Conservation (phyloP, 805 yeast genomes). For the Ogataea philodendri region DNA sequence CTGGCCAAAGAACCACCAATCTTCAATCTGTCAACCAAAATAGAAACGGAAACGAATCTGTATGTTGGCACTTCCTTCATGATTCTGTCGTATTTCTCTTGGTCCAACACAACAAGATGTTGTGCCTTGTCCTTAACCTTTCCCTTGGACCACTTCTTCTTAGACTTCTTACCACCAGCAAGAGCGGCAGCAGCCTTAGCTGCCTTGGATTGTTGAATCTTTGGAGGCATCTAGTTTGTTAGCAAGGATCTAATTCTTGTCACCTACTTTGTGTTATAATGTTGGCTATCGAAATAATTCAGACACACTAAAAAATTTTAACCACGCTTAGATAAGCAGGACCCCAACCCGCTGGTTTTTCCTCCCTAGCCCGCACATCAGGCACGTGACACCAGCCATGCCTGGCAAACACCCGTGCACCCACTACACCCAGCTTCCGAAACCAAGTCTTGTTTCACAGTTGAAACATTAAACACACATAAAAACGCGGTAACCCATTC, state of each 20-base stretch:
- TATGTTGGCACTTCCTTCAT: slow-evolving; percentile 98
- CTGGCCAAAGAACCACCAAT: slow-evolving; percentile 99
- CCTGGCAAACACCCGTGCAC: too few species aligned
- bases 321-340: slow-evolving; percentile 8
- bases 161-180: slow-evolving; percentile 99
- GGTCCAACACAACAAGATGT: slow-evolving; percentile 95
- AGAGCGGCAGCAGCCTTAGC: slow-evolving; percentile 99
- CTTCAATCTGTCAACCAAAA: slow-evolving; percentile 98
- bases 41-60: slow-evolving; percentile 97
- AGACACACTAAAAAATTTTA: slow-evolving; percentile 8
- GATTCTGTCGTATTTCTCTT: slow-evolving; percentile 98
- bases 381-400: slow-evolving; percentile 5
- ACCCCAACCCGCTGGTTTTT: too few species aligned
- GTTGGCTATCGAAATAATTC: slow-evolving; percentile 13
- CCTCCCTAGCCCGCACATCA: slow-evolving; percentile 1
- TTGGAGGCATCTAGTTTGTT: slow-evolving; percentile 85
- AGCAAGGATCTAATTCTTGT: slow-evolving; percentile 21
- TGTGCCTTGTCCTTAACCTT: slow-evolving; percentile 99
- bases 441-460: slow-evolving; percentile 11
- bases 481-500: slow-evolving; percentile 11
- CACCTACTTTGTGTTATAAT: slow-evolving; percentile 10
- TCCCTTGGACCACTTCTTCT: slow-evolving; percentile 99
- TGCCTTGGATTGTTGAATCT: slow-evolving; percentile 98
- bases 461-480: slow-evolving; percentile 7
- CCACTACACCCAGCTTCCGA: too few species aligned